Evolutionary conservation across 805 yeast genomes (phyloP).

Genomic region (Nadsonia fulvescens): DNA sequence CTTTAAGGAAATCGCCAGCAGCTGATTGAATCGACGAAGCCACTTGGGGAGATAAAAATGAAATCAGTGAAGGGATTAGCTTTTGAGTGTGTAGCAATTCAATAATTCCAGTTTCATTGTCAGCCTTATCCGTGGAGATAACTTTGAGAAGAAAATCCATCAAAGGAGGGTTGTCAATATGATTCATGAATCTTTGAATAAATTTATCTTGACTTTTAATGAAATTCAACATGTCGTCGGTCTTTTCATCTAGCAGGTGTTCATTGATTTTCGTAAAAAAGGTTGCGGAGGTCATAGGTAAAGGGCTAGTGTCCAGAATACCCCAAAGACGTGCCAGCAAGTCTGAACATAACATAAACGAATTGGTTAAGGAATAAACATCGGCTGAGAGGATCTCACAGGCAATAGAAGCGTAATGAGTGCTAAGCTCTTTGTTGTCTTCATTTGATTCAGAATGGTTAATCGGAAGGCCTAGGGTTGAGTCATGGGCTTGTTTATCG

Average conservation of each 20-base stretch:
- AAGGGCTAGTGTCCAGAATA: constrained; percentile 49
- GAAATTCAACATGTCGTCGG: constrained; percentile 58
- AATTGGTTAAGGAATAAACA: constrained; percentile 84
- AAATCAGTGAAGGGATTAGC: constrained; percentile 54
- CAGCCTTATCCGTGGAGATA: constrained; percentile 84
- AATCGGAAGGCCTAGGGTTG: too few relatives aligned
- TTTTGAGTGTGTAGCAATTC: constrained; percentile 55
- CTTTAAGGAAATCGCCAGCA: constrained; percentile 88
- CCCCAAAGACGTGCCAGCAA: constrained; percentile 63
- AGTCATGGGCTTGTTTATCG: too few relatives aligned
- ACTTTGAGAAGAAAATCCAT: constrained; percentile 85
- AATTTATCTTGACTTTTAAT: constrained; percentile 48
- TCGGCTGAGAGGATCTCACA: constrained; percentile 84
- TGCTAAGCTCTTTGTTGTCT: constrained; percentile 16
- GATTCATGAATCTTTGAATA: constrained; percentile 66
- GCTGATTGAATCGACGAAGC: constrained; percentile 72
- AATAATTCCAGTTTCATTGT: constrained; percentile 72
- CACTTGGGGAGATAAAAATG: constrained; percentile 48
- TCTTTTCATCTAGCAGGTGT: constrained; percentile 73
- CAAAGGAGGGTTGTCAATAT: constrained; percentile 81
- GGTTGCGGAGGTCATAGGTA: constrained; percentile 63
- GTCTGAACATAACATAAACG: constrained; percentile 58
- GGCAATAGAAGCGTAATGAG: constrained; percentile 37
- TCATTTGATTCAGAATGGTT: constrained; percentile 10
- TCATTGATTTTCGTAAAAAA: constrained; percentile 86